Evolutionary conservation across 176 grass and related monocot species (phyloP), one percentile per base, ranked within the genome.

Genomic region (Bothriochloa decipiens): DNA sequence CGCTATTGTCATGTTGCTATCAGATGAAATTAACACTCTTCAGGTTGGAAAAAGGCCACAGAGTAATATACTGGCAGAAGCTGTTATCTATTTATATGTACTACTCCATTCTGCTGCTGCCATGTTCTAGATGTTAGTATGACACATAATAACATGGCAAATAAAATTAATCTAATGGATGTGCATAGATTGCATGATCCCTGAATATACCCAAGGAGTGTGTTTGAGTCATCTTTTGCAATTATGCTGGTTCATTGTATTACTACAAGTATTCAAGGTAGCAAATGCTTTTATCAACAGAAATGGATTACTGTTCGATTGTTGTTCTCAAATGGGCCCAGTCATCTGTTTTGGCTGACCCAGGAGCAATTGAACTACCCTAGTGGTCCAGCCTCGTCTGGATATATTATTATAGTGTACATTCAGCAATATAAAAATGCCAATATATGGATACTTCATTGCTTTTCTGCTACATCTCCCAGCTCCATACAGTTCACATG

Each of bases 361-460:
- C 9, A 62, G 23, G 58, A 79, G 64, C 43, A 50, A 68, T 52
- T 10, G 1, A 22, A 72, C 33, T 68, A 35, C 78, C 13, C 12
- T 77, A 64, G 20, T 62, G 29, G 43, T 71, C 50, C 52, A 83
- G 37, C 73, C 29, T 15, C 14, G 33, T 82, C 40, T 39, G 73
- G 6, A 35, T 29, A 75, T 83, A 39, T 33, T 52, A 11, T 65
- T 23, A 29, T 37, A 52, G 6, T 61, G 36, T 68, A 75, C 10
- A 60, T 33, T 28, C 32, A 22, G 65, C 28, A 28, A 8, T 28
- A 43, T 64, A 49, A 62, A 62, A 26, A 25, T 26, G 58, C 1
- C 58, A 7, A 76, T n/a, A 76, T n/a, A 32, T 76, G 45, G 16
- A 77, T 60, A 13, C 10, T 70, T 82, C 4, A 11, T 60, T 60